Evolutionary conservation across 2,329 filamentous ascomycete species (phyloP), one percentile per base, ranked within the genome.

Genomic region (Pseudocercospora cruenta): DNA sequence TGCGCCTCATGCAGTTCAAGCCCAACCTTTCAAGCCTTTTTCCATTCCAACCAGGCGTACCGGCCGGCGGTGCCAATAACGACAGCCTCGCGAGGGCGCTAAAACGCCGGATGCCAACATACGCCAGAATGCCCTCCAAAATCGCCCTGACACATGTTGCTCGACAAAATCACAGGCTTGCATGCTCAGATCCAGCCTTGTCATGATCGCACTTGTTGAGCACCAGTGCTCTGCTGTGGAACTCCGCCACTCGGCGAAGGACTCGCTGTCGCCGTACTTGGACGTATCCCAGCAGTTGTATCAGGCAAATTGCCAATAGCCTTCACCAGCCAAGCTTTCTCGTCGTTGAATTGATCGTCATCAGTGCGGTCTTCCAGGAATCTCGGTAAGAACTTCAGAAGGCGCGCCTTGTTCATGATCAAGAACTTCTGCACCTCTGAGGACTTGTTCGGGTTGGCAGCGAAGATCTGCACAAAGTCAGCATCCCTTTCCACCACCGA

Each of bases 361-460:
- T 99, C 95, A 33, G 92, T 97, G 63, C 95, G 87, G 75, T 98
- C 95, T 76, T 97, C 94, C 36, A 99, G 85, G 76, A 99, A 99
- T 69, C 91, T 91, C 7, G 93, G 92, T 60, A 99, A 81, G 79
- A 99, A 99, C 68, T 88, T 90, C 59, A 99, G 83, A 19, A 99
- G 85, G 74, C 94, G 92, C 70, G 97, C 94, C 65, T 94, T 89
- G 78, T 99, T 99, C 87, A 97, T 97, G 72, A 98, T 90, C 70
- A 99, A 83, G 75, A 99, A 97, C 77, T 94, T 92, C 78, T 97
- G 93, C 58, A 99, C 95, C 36, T 94, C 92, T 67, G 94, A 85
- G n/a, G 93, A 96, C 82, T 99, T 99, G 83, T 98, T 94, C 7
- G 95, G 95, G 78, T 99, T 99, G 67, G 95, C 95, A 62, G 98